These are phyloP conservation scores for Ampelocalamus luodianensis DNA, from an alignment of 176 grass and related monocot genomes.

Conservation along the genomic window DNA sequence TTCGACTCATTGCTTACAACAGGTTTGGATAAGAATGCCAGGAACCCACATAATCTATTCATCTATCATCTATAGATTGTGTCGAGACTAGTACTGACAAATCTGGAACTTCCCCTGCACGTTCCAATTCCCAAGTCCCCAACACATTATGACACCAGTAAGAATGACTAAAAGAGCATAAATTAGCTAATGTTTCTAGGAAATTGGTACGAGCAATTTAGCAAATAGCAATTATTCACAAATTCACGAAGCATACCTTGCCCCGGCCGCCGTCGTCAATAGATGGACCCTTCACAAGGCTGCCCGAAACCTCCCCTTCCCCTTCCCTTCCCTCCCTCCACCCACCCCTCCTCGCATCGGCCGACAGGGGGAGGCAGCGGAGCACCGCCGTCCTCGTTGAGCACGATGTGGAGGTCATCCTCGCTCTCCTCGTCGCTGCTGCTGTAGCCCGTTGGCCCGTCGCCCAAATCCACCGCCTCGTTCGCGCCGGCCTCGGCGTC, in stretches of 20 bases:
- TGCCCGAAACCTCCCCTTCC: conserved; percentile 45
- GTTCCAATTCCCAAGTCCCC: neutral
- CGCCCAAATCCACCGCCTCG: conserved; percentile 57
- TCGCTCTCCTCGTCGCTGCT: conserved; percentile 71
- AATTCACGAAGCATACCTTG: conserved; percentile 49
- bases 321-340: conserved; percentile 39
- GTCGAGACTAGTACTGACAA: neutral
- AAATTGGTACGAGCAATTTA: neutral
- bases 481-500: conserved; percentile 26
- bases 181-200: neutral
- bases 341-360: conserved; percentile 18
- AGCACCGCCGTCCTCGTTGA: conserved; percentile 62
- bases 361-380: conserved; percentile 31
- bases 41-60: neutral
- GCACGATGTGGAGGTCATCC: conserved; percentile 72
- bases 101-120: neutral
- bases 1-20: neutral
- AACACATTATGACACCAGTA: neutral
- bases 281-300: conserved; percentile 13
- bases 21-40: conserved; percentile 26
- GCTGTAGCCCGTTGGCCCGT: conserved; percentile 46
- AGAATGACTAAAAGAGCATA: neutral
- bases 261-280: conserved; percentile 9
- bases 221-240: neutral
- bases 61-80: neutral